These are phyloP conservation scores for Sporisorium iseilematis-ciliati DNA, from an alignment of 1,284 basidiomycete genomes.

Conservation along the genomic window DNA sequence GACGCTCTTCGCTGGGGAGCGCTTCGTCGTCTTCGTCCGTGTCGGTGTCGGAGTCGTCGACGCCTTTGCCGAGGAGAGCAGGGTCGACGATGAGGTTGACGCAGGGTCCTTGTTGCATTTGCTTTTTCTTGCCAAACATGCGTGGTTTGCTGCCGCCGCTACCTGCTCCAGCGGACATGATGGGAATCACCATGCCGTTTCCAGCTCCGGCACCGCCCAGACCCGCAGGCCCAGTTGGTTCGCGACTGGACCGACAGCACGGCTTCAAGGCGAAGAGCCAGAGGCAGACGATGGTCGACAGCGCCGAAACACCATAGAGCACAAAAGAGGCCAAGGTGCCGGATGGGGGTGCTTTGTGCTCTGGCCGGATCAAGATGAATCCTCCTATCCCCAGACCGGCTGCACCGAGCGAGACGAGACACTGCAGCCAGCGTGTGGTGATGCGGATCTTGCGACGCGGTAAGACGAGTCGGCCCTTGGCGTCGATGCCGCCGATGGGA, in stretches of 20 bases:
- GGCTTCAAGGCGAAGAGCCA: constrained; percentile 46
- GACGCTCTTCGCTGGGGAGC: constrained; percentile 26
- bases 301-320: constrained; percentile 46
- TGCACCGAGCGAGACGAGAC: constrained; percentile 40
- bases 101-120: constrained; percentile 31
- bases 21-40: constrained; percentile 33
- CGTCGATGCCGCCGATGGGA: constrained; percentile 44
- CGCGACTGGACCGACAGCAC: constrained; percentile 41
- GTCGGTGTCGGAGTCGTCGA: constrained; percentile 27
- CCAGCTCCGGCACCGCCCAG: constrained; percentile 18
- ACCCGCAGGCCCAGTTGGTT: neutral
- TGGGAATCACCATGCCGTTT: constrained; percentile 55
- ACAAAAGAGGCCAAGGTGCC: constrained; percentile 48
- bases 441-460: constrained; percentile 39
- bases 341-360: constrained; percentile 31
- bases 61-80: constrained; percentile 34
- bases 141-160: constrained; percentile 17
- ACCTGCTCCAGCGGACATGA: constrained; percentile 34
- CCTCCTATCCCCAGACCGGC: constrained; percentile 52
- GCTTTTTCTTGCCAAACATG: constrained; percentile 44
- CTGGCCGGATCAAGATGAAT: constrained; percentile 48
- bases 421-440: constrained; percentile 41
- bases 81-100: constrained; percentile 64
- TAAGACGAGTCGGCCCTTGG: constrained; percentile 39
- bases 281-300: constrained; percentile 49